Evolutionary conservation across 257 asterid genomes (phyloP), one percentile per base, ranked within the genome.

Genomic region (Prunella vulgaris): DNA sequence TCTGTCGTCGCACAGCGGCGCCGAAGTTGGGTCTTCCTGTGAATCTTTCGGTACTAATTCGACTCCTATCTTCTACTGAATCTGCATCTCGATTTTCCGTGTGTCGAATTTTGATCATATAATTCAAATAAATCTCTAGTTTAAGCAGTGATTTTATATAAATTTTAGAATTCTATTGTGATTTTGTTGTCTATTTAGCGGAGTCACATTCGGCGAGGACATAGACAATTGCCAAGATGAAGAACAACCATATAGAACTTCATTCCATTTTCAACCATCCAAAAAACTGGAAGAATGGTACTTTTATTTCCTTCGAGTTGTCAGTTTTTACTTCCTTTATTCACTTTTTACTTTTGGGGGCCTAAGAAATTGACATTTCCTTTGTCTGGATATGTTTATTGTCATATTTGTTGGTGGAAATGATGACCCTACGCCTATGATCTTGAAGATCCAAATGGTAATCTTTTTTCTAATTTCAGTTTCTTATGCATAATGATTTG

Each of bases 371-470:
- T 73, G 18, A 42, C n/a, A 6, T 4, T 22, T 0, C 25, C 5
- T 20, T 15, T 10, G 12, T 49, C 17, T 28, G 44, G 6, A 2
- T 27, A 18, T 59, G 33, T 33, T 59, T 61, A 10, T 4, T 13
- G 20, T 17, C 13, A n/a, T n/a, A n/a, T 69, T 7, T 66, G 17
- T 18, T 70, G 74, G 24, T 53, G 76, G 69, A 33, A 66, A 68
- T 46, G 60, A n/a, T 70, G 74, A 68, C 69, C 38, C 76, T 60
- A 5, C 56, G 38, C 17, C 44, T 68, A 27, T 64, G 71, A 20
- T 24, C 32, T 71, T 49, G 42, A 83, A 88, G 93, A 88, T 82
- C 93, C 96, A 68, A 88, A 88, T 83, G 96, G 93, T 88, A 65
- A 78, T 15, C 42, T 57, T 24, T 17, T 30, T 13, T 46, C 46